Evolutionary conservation across 2,329 filamentous ascomycete genomes (phyloP).

Genomic region (Aspergillus sp.): DNA sequence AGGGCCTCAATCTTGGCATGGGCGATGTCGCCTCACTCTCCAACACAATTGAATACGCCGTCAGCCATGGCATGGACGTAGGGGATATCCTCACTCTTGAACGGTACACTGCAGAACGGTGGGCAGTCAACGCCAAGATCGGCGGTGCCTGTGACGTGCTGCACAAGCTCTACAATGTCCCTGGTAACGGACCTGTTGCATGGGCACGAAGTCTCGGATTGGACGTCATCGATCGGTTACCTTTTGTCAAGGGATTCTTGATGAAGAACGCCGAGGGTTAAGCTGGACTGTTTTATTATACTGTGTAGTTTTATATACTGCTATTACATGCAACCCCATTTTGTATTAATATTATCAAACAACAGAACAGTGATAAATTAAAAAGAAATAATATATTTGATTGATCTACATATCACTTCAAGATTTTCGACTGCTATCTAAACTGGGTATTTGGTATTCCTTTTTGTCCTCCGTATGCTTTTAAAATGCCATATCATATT

Average conservation of each 20-base stretch:
- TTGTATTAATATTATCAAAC: neutral
- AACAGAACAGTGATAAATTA: neutral
- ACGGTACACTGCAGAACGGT: constrained; percentile 74
- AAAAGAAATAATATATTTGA: neutral
- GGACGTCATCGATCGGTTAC: constrained; percentile 67
- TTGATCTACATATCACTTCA: no score
- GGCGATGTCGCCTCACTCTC: constrained; percentile 79
- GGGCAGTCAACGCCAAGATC: constrained; percentile 75
- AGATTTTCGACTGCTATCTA: constrained; percentile 8
- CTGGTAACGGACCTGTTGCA: constrained; percentile 70
- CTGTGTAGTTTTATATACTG: neutral
- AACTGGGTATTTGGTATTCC: constrained; percentile 4
- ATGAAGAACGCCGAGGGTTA: constrained; percentile 62
- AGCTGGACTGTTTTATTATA: constrained; percentile 4
- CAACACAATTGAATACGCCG: constrained; percentile 68
- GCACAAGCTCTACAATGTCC: constrained; percentile 82
- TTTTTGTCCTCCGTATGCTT: no score
- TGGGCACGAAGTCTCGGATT: constrained; percentile 74
- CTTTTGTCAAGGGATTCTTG: constrained; percentile 74
- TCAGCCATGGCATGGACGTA: constrained; percentile 80
- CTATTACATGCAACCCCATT: neutral
- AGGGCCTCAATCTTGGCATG: constrained; percentile 90
- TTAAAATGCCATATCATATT: no score
- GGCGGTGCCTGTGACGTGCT: constrained; percentile 78
- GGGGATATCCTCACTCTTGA: constrained; percentile 75